phyloP scores from a whole-genome alignment of 495 filamentous ascomycete species.

The Podospora tetraspora region DNA sequence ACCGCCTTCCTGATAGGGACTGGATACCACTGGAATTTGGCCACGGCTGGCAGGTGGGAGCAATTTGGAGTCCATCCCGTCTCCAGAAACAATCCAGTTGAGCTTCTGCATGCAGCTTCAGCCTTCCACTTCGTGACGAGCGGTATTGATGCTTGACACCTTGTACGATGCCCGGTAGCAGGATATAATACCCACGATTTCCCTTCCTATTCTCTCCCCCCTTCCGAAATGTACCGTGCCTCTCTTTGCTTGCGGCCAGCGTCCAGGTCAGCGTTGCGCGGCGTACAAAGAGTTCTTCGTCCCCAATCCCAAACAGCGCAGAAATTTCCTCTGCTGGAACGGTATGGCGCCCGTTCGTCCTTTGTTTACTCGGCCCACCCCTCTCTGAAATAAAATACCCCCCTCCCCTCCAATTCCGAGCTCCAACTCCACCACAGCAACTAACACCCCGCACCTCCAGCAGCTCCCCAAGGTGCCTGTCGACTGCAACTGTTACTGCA shows the following conservation, averaged over 20 bases:
- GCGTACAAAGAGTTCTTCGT: conserved; percentile 19
- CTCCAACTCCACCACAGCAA: background rate
- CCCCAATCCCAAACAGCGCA: conserved; percentile 11
- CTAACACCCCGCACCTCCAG: conserved; percentile 21
- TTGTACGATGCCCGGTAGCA: conserved; percentile 20
- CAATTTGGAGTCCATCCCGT: background rate
- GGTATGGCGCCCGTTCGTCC: background rate
- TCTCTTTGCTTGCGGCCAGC: conserved; percentile 9
- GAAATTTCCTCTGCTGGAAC: conserved; percentile 25
- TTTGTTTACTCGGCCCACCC: conserved; percentile 1
- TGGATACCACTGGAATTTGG: background rate
- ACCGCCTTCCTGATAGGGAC: background rate
- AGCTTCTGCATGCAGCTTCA: conserved; percentile 2
- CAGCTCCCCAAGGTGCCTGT: conserved; percentile 16
- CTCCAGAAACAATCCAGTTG: background rate
- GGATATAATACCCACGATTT: conserved; percentile 18
- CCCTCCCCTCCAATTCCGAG: background rate
- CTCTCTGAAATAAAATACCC: conserved; percentile 18
- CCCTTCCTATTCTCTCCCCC: background rate
- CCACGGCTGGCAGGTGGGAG: background rate
- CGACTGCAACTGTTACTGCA: conserved; percentile 12
- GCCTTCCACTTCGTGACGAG: background rate
- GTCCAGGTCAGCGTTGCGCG: conserved; percentile 22
- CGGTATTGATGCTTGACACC: background rate
- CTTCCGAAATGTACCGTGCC: conserved; percentile 28